Evolutionary conservation across 1,284 basidiomycete genomes (phyloP), one percentile per base, ranked within the genome.

Genomic region (Ustanciosporium gigantosporum): DNA sequence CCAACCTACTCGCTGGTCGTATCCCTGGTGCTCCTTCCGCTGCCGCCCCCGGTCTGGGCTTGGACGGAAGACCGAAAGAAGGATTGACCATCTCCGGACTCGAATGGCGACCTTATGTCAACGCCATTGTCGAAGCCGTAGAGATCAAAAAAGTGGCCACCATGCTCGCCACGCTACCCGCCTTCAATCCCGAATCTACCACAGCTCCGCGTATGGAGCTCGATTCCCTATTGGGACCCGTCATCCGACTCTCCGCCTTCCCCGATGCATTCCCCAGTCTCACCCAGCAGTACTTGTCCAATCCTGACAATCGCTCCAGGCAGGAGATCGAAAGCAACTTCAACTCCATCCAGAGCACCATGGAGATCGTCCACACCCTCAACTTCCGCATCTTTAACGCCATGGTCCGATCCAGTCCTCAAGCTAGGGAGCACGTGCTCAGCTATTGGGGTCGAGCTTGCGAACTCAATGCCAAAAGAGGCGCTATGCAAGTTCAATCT

Each of bases 331-430:
- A 70, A 13, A 60, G 51, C 46, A 60, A 60, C 39, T 55, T 68
- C 15, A 46, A 47, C 34, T 59, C 70, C 34, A 46, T 76, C 8
- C 67, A 68, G 25, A 42, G 59, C 46, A 64, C 75, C 25, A 61
- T 79, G 31, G 53, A 64, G 25, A 61, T 70, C 17, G 64, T 77
- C 16, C 80, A 92, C 84, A 82, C 84, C 1, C 85, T 88, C 4
- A 81, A 97, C 36, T 98, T 95, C 80, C 85, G 87, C 76, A 85
- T 95, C 41, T 90, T 93, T 79, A 92, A 96, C 73, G 81, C 87
- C 2, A 82, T 98, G 19, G 88, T 98, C 15, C 85, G 94, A 23
- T 85, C 90, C 0, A 88, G 88, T 0, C 81, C 91, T 0, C 84
- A 85, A 53, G 82, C 90, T 0, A 84, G 91, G 37, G 92, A 96